phyloP scores from a whole-genome alignment of 305 asterid species.

The Solanum hybrid region DNA sequence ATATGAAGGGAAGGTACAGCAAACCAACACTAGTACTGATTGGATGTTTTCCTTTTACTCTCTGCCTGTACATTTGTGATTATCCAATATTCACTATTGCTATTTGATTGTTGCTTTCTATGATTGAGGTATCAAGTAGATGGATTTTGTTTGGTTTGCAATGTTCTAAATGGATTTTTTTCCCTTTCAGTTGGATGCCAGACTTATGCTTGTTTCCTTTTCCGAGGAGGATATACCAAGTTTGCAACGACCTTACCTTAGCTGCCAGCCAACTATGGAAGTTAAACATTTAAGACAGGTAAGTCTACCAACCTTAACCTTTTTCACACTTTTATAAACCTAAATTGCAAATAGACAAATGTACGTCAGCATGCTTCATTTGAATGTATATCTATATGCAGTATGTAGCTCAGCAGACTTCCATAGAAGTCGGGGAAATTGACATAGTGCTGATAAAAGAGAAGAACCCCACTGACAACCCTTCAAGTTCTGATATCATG shows the following conservation, averaged over 20 bases:
- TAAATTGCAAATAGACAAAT: background rate
- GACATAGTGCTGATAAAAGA: constrained; percentile 60
- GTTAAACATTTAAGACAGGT: constrained; percentile 58
- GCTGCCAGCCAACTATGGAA: constrained; percentile 58
- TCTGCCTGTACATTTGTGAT: background rate
- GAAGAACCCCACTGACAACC: constrained; percentile 19
- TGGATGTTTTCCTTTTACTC: background rate
- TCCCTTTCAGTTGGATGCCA: constrained; percentile 41
- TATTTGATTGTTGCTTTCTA: constrained; percentile 9
- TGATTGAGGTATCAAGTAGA: constrained; percentile 3
- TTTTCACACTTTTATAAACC: constrained; percentile 10
- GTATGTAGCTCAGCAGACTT: constrained; percentile 84
- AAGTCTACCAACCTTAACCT: constrained; percentile 12
- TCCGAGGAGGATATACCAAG: constrained; percentile 63
- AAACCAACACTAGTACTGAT: background rate
- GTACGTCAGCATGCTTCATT: background rate
- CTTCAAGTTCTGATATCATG: constrained; percentile 22
- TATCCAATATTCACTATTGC: background rate
- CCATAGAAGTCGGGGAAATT: constrained; percentile 52
- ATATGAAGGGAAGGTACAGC: constrained; percentile 46
- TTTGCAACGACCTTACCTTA: constrained; percentile 73
- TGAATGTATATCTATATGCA: constrained; percentile 26
- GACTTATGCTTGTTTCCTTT: constrained; percentile 64
- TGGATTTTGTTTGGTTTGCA: background rate
- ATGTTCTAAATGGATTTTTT: background rate